These are phyloP conservation scores for Sarcocystis neurona DNA, from an alignment of 169 alveolate genomes.

Conservation along the genomic window DNA sequence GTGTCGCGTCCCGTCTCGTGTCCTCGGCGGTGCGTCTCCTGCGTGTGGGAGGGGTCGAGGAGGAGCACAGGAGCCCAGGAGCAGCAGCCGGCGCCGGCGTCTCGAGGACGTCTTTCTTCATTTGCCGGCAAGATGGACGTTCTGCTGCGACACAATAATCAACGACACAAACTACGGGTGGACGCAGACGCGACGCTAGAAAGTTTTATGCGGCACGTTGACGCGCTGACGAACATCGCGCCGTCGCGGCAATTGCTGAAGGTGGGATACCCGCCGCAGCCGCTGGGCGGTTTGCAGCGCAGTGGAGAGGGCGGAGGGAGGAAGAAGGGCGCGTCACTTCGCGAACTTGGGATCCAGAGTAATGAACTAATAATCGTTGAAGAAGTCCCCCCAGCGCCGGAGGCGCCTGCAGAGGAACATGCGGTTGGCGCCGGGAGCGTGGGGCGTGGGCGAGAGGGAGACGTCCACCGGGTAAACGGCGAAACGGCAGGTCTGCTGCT, in stretches of 20 bases:
- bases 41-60: no score
- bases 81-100: no score
- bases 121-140: conserved; percentile 26
- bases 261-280: conserved; percentile 34
- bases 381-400: neutral
- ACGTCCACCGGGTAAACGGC: no score
- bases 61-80: no score
- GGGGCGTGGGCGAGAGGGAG: no score
- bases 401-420: neutral
- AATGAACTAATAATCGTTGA: conserved; percentile 24
- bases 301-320: neutral
- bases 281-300: neutral
- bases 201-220: neutral
- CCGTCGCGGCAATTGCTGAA: conserved; percentile 4
- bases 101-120: no score
- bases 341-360: neutral
- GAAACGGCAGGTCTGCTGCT: no score
- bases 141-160: neutral
- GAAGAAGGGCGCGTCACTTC: no score
- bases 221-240: neutral
- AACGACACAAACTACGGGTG: conserved; percentile 15
- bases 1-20: neutral
- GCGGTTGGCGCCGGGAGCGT: neutral
- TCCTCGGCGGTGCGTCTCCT: no score
- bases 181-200: conserved; percentile 12